These are phyloP conservation scores for Priceomyces haplophilus DNA, from an alignment of 805 yeast species.

Conservation along the genomic window DNA sequence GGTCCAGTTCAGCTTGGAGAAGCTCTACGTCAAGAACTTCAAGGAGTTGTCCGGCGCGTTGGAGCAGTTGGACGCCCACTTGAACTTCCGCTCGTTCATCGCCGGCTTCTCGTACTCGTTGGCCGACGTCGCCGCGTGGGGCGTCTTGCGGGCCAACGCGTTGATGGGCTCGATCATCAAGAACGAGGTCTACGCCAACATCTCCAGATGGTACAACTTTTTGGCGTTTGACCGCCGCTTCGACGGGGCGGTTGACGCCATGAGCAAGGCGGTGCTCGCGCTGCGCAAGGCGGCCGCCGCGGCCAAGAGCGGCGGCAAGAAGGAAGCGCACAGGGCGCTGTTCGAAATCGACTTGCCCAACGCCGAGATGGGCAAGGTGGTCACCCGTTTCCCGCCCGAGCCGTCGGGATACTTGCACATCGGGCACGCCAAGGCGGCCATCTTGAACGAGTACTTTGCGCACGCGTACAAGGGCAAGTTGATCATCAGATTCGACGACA, in stretches of 20 bases:
- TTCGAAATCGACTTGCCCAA: constrained; percentile 89
- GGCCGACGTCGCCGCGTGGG: constrained; percentile 91
- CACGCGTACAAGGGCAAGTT: constrained; percentile 93
- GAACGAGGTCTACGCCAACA: constrained; percentile 77
- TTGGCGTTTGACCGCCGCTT: constrained; percentile 66
- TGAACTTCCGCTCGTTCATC: constrained; percentile 80
- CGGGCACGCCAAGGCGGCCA: constrained; percentile 99
- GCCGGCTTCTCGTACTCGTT: constrained; percentile 63
- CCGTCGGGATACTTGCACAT: constrained; percentile 99
- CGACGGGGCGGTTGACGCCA: constrained; percentile 63
- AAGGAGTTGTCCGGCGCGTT: constrained; percentile 75
- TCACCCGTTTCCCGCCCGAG: constrained; percentile 99
- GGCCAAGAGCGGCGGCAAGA: constrained; percentile 53
- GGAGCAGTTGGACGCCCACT: constrained; percentile 76
- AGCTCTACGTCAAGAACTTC: constrained; percentile 80
- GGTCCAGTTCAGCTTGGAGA: constrained; percentile 63
- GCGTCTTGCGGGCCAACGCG: constrained; percentile 88
- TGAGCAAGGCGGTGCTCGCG: constrained; percentile 69
- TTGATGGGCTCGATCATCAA: constrained; percentile 89
- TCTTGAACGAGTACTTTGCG: constrained; percentile 95
- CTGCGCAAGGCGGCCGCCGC: constrained; percentile 65
- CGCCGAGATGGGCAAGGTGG: constrained; percentile 92
- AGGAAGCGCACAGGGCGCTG: constrained; percentile 89
- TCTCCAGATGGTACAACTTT: constrained; percentile 89
- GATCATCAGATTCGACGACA: constrained; percentile 95